Percentiles rank a stretch among this genome's conserved stretches.
Evolutionary conservation across 139 green algal species (phyloP).

Genomic region (Dunaliella primolecta): DNA sequence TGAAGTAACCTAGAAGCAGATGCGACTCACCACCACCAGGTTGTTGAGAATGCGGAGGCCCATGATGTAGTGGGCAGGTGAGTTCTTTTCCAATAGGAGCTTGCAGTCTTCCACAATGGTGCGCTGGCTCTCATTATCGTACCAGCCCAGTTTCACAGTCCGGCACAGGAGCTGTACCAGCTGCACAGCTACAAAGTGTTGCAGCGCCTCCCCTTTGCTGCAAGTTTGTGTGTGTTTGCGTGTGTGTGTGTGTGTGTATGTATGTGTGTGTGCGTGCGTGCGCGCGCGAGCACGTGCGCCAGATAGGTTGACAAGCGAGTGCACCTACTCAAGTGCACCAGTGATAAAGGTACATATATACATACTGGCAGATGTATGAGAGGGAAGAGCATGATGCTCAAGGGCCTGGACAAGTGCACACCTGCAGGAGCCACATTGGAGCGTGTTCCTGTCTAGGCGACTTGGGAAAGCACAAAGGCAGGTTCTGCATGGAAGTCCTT

Average conservation of each 20-base stretch:
- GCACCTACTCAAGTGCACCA: not conserved
- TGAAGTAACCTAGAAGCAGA: too few relatives aligned
- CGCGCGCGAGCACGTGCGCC: not conserved
- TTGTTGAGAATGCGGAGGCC: conserved; percentile 87
- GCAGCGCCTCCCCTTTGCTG: conserved; percentile 68
- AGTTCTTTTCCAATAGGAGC: conserved; percentile 47
- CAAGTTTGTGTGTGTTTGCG: conserved; percentile 1
- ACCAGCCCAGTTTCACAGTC: conserved; percentile 95
- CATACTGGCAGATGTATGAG: too few relatives aligned
- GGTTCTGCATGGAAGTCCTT: too few relatives aligned
- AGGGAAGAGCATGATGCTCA: too few relatives aligned
- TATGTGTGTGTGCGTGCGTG: not conserved
- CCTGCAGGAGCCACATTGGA: too few relatives aligned
- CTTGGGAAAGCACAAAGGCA: too few relatives aligned
- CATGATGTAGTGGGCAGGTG: conserved; percentile 78
- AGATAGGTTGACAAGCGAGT: not conserved
- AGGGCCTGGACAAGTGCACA: too few relatives aligned
- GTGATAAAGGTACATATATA: too few relatives aligned
- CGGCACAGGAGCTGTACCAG: conserved; percentile 84
- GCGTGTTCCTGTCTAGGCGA: too few relatives aligned
- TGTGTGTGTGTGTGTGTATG: not conserved
- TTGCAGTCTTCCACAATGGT: conserved; percentile 87
- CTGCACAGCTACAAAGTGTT: conserved; percentile 79
- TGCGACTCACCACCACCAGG: conserved; percentile 55
- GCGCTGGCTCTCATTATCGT: conserved; percentile 78